Percentiles rank a stretch among this genome's conserved stretches.
phyloP scores from a whole-genome alignment of 768 basidiomycete species.

The Amanita phalloides region DNA sequence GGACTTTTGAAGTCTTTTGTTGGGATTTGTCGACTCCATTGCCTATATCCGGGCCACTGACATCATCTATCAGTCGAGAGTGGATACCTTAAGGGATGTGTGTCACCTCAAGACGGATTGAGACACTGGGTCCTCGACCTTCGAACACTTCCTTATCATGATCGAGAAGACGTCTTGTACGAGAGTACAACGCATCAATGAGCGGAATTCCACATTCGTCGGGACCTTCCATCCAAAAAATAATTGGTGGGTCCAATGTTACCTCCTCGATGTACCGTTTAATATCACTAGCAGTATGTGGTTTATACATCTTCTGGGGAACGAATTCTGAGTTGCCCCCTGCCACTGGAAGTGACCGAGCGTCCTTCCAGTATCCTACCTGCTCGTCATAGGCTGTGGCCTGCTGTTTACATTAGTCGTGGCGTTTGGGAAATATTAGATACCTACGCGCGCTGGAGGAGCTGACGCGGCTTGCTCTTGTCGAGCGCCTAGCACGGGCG shows the following conservation, averaged over 20 bases:
- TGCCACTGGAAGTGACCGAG: not conserved
- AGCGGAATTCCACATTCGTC: slow-evolving; percentile 52
- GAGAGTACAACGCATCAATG: slow-evolving; percentile 51
- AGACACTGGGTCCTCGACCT: slow-evolving; percentile 69
- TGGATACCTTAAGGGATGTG: not conserved
- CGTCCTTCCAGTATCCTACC: not conserved
- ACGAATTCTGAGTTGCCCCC: slow-evolving; percentile 30
- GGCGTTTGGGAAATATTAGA: not conserved
- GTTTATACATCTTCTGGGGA: slow-evolving; percentile 64
- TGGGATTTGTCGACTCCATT: slow-evolving; percentile 76
- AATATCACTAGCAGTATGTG: slow-evolving; percentile 67
- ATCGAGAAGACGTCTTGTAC: slow-evolving; percentile 40
- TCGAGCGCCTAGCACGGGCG: not conserved
- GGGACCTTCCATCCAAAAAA: slow-evolving; percentile 45
- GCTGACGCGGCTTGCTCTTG: not conserved
- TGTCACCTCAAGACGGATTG: slow-evolving; percentile 64
- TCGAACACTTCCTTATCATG: slow-evolving; percentile 62
- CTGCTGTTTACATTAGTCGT: not conserved
- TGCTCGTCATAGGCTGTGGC: not conserved
- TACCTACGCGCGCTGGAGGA: not conserved
- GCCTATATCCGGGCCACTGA: slow-evolving; percentile 73
- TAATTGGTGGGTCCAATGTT: slow-evolving; percentile 49
- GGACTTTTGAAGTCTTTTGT: slow-evolving; percentile 74
- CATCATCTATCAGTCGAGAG: slow-evolving; percentile 6
- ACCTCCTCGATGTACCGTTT: slow-evolving; percentile 71